Percentiles rank a stretch among this genome's conserved stretches.
Conservation (phyloP, 164 flowering plant species). For the Akebia trifoliata region DNA sequence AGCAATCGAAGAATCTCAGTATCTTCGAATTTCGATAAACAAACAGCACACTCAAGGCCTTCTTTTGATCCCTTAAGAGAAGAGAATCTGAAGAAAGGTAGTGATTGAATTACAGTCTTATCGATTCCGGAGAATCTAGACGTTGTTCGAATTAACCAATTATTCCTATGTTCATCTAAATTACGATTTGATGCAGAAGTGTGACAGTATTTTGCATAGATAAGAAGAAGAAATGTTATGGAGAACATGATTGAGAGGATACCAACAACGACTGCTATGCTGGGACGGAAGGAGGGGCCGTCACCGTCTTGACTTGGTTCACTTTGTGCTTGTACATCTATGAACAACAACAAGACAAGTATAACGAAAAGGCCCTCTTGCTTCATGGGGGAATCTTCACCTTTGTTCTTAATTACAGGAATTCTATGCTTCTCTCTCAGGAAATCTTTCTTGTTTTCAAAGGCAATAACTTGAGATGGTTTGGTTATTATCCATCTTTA, state of each 20-base stretch:
- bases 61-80: conserved; percentile 61
- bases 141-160: conserved; percentile 20
- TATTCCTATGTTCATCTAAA: not conserved
- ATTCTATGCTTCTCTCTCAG: too few relatives aligned
- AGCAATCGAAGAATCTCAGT: conserved; percentile 61
- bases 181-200: conserved; percentile 2
- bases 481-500: too few relatives aligned
- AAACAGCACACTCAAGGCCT: conserved; percentile 87
- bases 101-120: conserved; percentile 62
- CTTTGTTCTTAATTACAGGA: too few relatives aligned
- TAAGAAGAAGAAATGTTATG: conserved; percentile 51
- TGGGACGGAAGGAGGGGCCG: conserved; percentile 45
- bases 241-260: conserved; percentile 56
- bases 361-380: too few relatives aligned
- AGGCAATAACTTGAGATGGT: too few relatives aligned
- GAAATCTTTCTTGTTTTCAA: too few relatives aligned
- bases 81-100: conserved; percentile 88
- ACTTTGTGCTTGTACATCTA: conserved; percentile 20
- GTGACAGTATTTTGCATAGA: conserved; percentile 73
- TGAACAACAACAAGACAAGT: not conserved
- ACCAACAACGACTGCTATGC: conserved; percentile 70
- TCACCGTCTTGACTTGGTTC: not conserved
- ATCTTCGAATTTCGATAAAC: conserved; percentile 73
- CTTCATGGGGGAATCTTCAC: too few relatives aligned
- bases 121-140: conserved; percentile 70